Evolutionary conservation across 2,329 filamentous ascomycete genomes (phyloP), one percentile per base, ranked within the genome.

Genomic region (Aspergillus versicolor): DNA sequence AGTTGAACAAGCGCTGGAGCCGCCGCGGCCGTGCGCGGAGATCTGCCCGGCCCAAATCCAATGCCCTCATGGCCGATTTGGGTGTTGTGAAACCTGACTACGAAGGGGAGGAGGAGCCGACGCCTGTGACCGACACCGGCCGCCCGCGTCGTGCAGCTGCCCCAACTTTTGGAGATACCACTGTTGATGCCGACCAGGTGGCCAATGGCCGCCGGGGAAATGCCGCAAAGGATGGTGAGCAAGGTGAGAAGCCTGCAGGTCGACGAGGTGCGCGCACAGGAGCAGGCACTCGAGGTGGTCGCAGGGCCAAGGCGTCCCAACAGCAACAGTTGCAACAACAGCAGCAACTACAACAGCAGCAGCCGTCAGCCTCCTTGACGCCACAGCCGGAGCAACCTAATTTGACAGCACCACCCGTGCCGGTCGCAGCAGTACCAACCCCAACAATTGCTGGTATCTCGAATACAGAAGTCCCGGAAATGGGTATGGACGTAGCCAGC

Each of bases 81-180:
- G 76, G 74, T 19, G 72, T 72, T 9, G 71, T 75, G 30, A 75
- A 74, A 46, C 72, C 75, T 9, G 73, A 76, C 37, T 73, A 76
- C 46, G 77, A 79, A 52, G 74, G 73, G 27, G 77, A 79, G 30
- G 77, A 79, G 40, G 70, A 75, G 46, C 72, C 71, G 5, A 66
- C 75, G 12, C 71, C 76, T 41, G 77, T 81, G 32, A 81, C 79
- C 11, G 79, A 81, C 56, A 81, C 78, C 45, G 79, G 79, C 32
- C 72, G 79, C 52, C 79, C 79, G 21, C 72, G 76, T 44, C 75
- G 79, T 60, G 79, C 79, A 41, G 79, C 79, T 17, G 79, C 79
- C 3, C 79, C 79, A 7, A 80, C 77, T 0, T 81, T 81, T 69
- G 78, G 79, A 50, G 67, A 73, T 52, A 63, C 73, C 32, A 59